phyloP scores from a whole-genome alignment of 2,329 filamentous ascomycete genomes.

The Coniochaeta sp. region DNA sequence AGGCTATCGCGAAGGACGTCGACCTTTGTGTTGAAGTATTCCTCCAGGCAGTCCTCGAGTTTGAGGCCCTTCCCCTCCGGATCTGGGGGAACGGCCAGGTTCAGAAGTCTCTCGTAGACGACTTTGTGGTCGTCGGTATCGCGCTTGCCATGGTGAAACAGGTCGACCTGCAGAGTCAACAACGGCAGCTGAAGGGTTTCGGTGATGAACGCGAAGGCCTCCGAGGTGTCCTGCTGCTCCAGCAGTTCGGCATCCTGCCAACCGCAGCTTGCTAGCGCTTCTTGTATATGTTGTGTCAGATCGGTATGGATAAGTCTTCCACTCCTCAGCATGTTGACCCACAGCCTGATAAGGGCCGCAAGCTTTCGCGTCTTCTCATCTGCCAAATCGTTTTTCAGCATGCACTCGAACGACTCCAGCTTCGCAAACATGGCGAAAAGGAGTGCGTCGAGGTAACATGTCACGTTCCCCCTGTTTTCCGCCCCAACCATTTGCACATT shows the following conservation, averaged over 20 bases:
- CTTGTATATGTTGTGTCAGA: slow-evolving; percentile 76
- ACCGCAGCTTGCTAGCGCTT: slow-evolving; percentile 75
- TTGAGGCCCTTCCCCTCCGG: slow-evolving; percentile 64
- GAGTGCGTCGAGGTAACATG: slow-evolving; percentile 89
- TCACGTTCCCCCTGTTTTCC: slow-evolving; percentile 77
- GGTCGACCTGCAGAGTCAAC: slow-evolving; percentile 85
- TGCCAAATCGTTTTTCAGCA: slow-evolving; percentile 72
- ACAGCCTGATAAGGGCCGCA: slow-evolving; percentile 72
- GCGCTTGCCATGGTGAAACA: slow-evolving; percentile 80
- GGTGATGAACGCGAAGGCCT: slow-evolving; percentile 92
- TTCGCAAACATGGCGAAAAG: slow-evolving; percentile 95
- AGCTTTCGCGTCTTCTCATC: slow-evolving; percentile 67
- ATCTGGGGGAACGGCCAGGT: slow-evolving; percentile 80
- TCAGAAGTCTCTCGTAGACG: slow-evolving; percentile 82
- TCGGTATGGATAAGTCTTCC: slow-evolving; percentile 82
- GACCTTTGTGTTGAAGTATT: slow-evolving; percentile 90
- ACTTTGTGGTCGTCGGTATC: slow-evolving; percentile 89
- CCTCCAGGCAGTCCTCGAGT: slow-evolving; percentile 84
- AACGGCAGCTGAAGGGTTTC: slow-evolving; percentile 82
- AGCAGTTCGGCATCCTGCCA: slow-evolving; percentile 73
- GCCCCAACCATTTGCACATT: slow-evolving; percentile 71
- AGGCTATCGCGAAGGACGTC: slow-evolving; percentile 72
- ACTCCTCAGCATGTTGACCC: slow-evolving; percentile 85
- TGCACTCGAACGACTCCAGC: slow-evolving; percentile 84
- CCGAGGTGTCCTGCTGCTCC: slow-evolving; percentile 91